Base-by-base conservation (phyloP, 1,284 basidiomycete genomes). In the Ustilago trichophora region DNA sequence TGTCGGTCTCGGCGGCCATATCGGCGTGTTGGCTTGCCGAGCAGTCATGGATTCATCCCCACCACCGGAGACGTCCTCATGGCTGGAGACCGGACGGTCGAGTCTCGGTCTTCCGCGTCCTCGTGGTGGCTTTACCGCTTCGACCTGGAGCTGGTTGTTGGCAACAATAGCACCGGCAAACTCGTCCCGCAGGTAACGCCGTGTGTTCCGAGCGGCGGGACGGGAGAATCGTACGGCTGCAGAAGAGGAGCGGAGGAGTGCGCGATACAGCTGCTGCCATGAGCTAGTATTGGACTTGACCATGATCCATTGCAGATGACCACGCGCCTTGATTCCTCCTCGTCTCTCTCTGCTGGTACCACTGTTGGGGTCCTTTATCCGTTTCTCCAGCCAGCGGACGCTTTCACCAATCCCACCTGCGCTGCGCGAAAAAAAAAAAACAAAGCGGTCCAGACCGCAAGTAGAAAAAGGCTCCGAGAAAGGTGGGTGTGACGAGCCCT, bases 191-290 rank as follows among this genome's bases (percentile, higher is more conserved):
- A 72, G 38, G 27, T 69, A 63, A 3, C 72, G 58, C 25, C 60
- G 44, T 22, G 72, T 66, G 40, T 75, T 75, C 6, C 54, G 59
- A 11, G 72, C 41, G 7, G 72, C 70, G 3, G 69, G 72, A 6
- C 57, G 46, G 3, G 33, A 49, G 56, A 72, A 75, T 15, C 63
- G 66, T 21, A 72, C 72, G 3, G 70, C 48, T 6, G 60, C 50
- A 7, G 40, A 31, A 4, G 56, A 59, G 2, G 50, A 51, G 18
- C 66, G 51, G 4, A 69, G 45, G 13, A 69, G 33, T 0, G 60
- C 47, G n/a, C 66, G 55, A 47, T 64, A 64, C 6, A 58, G 44
- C 6, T 40, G 38, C 37, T 43, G 41, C 55, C 54, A 57, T 18
- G 50, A 48, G 19, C 11, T 27, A 24, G 19, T 13, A 25, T n/a